These are phyloP conservation scores for Ogataea paradorogensis DNA, from an alignment of 805 yeast species.

Conservation along the genomic window DNA sequence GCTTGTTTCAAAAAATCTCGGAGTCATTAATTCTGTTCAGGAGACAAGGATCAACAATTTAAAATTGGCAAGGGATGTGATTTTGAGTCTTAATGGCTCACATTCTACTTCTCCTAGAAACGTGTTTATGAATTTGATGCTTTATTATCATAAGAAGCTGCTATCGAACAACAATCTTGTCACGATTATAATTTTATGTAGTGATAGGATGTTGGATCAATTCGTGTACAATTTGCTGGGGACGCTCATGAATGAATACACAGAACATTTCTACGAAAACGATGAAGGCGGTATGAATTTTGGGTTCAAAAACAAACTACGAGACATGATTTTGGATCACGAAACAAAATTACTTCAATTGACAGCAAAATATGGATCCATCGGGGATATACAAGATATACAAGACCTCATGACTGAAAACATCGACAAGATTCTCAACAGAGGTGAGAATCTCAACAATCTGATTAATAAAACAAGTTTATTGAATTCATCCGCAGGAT, in stretches of 20 bases:
- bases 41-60: slow-evolving; percentile 32
- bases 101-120: slow-evolving; percentile 34
- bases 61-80: slow-evolving; percentile 21
- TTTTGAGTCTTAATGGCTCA: slow-evolving; percentile 21
- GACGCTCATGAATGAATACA: slow-evolving; percentile 48
- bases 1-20: slow-evolving; percentile 51
- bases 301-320: slow-evolving; percentile 56
- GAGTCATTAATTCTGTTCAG: slow-evolving; percentile 47
- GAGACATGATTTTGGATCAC: slow-evolving; percentile 53
- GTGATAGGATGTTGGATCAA: slow-evolving; percentile 41
- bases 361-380: slow-evolving; percentile 32
- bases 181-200: slow-evolving; percentile 49
- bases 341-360: slow-evolving; percentile 45
- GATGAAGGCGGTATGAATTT: slow-evolving; percentile 25
- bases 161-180: slow-evolving; percentile 46
- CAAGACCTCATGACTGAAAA: slow-evolving; percentile 69
- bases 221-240: slow-evolving; percentile 47
- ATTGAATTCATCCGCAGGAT: slow-evolving; percentile 61
- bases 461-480: slow-evolving; percentile 78
- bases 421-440: slow-evolving; percentile 63
- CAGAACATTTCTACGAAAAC: slow-evolving; percentile 21
- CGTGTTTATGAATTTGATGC: slow-evolving; percentile 23
- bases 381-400: slow-evolving; percentile 60
- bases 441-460: slow-evolving; percentile 73
- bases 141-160: slow-evolving; percentile 50